Base-by-base conservation (phyloP, 192 early-diverging fungal genomes). In the Coemansia sp. region DNA sequence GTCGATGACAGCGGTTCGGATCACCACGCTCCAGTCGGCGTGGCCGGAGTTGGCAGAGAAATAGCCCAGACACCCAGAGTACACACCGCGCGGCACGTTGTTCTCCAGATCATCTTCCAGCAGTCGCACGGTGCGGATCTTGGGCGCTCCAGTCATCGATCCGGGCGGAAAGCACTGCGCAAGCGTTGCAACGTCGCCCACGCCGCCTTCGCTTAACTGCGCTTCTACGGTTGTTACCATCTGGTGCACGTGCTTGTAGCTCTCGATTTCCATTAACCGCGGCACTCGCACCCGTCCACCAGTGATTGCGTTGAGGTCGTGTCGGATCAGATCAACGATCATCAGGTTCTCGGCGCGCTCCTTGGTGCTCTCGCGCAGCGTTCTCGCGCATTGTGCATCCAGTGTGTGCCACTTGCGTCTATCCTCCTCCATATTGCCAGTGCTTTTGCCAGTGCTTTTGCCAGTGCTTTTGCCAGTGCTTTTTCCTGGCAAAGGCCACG, bases 91-190 rank as follows among this genome's bases (percentile, higher is more conserved):
- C 6, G 81, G 85, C 2, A 21, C 47, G 1, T 37, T 22, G 8
- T 19, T 59, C 61, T 98, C 95, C 57, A 97, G 85, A 11, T 74
- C 65, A 42, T 92, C 89, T 16, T 40, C 37, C 32, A 99, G 73
- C 5, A 98, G 71, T 54, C 91, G 87, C 41, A 94, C 84, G 0
- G 94, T 93, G 45, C 97, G 86, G 9, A 88, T 73, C 72, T 99
- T 99, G 5, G 97, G 97, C 0, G 97, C 97, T 8, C 97, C 97
- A 0, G 97, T 99, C 95, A 99, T 98, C 0, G 94, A 96, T 0
- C 95, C 95, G 0, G 96, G 96, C 21, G 96, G 96, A 61, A 98
- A 98, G 49, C 91, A 91, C 11, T 85, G 84, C 42, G 81, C 84
- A 15, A 97, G 68, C 2, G 90, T 92, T 36, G 89, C 87, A 0